Conservation (phyloP, 306 rosid species). For the Malus sylvestris region DNA sequence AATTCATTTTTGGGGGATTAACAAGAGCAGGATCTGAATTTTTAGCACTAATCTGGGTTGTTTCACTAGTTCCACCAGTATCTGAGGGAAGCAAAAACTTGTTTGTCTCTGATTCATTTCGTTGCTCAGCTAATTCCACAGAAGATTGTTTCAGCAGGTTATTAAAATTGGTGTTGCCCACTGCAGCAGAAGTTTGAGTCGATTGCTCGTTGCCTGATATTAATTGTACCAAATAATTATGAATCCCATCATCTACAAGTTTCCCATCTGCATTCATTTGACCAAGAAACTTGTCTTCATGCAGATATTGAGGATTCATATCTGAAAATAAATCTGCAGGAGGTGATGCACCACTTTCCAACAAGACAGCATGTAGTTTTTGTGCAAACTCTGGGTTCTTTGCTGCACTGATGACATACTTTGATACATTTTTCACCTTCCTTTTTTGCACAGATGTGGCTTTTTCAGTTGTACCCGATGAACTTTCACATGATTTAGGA, state of each 20-base stretch:
- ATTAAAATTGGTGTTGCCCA: slow-evolving; percentile 8
- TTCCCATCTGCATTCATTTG: slow-evolving; percentile 18
- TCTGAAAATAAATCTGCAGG: slow-evolving; percentile 82
- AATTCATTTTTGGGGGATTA: slow-evolving; percentile 20
- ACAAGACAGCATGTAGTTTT: slow-evolving; percentile 71
- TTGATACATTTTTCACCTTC: slow-evolving; percentile 76
- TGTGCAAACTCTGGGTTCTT: slow-evolving; percentile 83
- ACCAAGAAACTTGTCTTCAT: slow-evolving; percentile 28
- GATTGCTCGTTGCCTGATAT: slow-evolving; percentile 37
- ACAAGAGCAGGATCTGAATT: slow-evolving; percentile 18
- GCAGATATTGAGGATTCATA: slow-evolving; percentile 47
- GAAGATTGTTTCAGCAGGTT: slow-evolving; percentile 16
- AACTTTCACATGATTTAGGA: slow-evolving; percentile 37
- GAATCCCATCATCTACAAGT: slow-evolving; percentile 31
- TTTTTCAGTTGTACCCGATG: slow-evolving; percentile 31
- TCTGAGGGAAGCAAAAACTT: slow-evolving; percentile 24
- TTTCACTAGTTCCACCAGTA: slow-evolving; percentile 25
- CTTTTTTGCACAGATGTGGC: slow-evolving; percentile 68
- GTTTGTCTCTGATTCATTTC: slow-evolving; percentile 18
- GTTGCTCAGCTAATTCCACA: slow-evolving; percentile 25
- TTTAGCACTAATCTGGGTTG: slow-evolving; percentile 19
- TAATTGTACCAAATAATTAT: slow-evolving; percentile 31
- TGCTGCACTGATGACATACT: slow-evolving; percentile 85
- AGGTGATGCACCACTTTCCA: slow-evolving; percentile 92
- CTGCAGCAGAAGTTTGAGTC: slow-evolving; percentile 26